Evolutionary conservation across 192 early-diverging fungal species (phyloP), one percentile per base, ranked within the genome.

Genomic region (Piromyces sp.): DNA sequence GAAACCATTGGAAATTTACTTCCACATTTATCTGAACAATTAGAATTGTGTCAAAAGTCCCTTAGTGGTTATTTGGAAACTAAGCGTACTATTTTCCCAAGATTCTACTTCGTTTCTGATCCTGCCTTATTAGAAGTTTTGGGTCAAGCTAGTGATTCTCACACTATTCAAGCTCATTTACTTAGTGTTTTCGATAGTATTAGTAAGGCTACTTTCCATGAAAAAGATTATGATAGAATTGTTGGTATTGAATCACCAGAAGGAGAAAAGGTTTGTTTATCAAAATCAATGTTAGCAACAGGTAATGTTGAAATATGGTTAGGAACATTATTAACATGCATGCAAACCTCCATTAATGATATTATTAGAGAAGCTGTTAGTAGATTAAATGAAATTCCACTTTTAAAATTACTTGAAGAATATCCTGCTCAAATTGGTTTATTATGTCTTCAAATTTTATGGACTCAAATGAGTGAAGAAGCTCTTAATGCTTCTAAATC

Each of bases 141-240:
- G 13, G 91, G 91, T 30, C 91, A 92, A 81, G 91, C 91, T 5
- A 87, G 86, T 31, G 91, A 92, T 84, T 92, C 91, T 26, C 91
- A 92, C 85, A 92, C 91, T 29, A 92, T 92, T 51, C 91, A 92
- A 80, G 87, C 88, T 7, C 91, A 92, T 79, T 82, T 92, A 78
- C 89, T 89, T 37, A 88, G 86, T 82, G 91, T 92, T 5, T 90
- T 90, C 80, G 91, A 92, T 80, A 92, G 91, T 83, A 84, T 90
- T 11, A 85, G 88, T 58, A 86, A 82, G 26, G 91, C 88, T 13
- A 86, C 88, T 81, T 92, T 92, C 86, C 91, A 92, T 83, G 91
- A 92, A 29, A 92, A 92, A 82, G 91, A 92, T 79, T 92, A 92
- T 81, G 90, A 92, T 85, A 91, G 91, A 82, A 92, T 92, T 83